Evolutionary conservation across 768 basidiomycete genomes (phyloP).

Genomic region (Phlebiopsis flavidoalba): DNA sequence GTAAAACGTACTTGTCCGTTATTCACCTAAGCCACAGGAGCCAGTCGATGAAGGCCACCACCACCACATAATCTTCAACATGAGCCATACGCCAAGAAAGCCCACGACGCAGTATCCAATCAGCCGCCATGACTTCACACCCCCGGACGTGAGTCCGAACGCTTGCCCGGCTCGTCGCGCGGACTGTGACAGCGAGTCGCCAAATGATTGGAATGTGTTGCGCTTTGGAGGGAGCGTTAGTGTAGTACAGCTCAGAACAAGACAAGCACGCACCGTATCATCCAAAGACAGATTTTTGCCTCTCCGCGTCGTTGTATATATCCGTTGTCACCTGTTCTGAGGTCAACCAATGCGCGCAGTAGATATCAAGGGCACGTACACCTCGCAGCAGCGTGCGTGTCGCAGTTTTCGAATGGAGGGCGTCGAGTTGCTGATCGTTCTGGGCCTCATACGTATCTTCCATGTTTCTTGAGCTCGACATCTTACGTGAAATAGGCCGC

Average conservation of each 20-base stretch:
- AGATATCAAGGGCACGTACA: slow-evolving; percentile 35
- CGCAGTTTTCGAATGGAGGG: slow-evolving; percentile 65
- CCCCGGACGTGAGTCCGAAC: slow-evolving; percentile 64
- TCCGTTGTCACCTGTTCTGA: slow-evolving; percentile 74
- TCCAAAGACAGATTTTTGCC: slow-evolving; percentile 78
- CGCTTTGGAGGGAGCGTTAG: slow-evolving; percentile 33
- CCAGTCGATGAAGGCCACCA: slow-evolving; percentile 16
- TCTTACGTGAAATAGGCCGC: slow-evolving; percentile 6
- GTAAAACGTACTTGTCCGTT: too few relatives aligned
- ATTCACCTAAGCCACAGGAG: neutral
- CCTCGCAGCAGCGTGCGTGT: slow-evolving; percentile 75
- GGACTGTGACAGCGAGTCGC: slow-evolving; percentile 56
- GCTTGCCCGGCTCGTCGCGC: slow-evolving; percentile 67
- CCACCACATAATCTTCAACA: slow-evolving; percentile 20
- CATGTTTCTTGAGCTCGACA: slow-evolving; percentile 35
- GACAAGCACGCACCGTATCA: slow-evolving; percentile 50
- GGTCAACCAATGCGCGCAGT: neutral
- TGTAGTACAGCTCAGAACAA: neutral
- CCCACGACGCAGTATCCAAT: slow-evolving; percentile 53
- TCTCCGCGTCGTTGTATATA: slow-evolving; percentile 79
- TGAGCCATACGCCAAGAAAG: slow-evolving; percentile 37
- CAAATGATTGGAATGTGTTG: slow-evolving; percentile 64
- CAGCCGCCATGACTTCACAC: slow-evolving; percentile 65
- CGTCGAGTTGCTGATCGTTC: slow-evolving; percentile 81
- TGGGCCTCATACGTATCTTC: slow-evolving; percentile 81